Conservation (phyloP, 2,329 filamentous ascomycete genomes). For the Pseudogymnoascus sp. region DNA sequence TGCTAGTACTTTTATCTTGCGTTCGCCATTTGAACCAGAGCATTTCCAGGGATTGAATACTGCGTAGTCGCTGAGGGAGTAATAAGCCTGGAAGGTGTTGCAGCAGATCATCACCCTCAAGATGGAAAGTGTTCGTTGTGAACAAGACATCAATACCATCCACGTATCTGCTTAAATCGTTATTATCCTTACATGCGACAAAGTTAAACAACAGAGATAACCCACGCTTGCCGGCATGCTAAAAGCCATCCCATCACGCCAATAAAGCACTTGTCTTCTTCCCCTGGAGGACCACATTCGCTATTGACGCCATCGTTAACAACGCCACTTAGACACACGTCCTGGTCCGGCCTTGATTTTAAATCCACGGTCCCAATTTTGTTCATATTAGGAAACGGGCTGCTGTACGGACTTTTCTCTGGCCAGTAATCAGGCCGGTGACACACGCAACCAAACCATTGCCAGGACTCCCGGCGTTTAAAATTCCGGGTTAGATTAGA, state of each 20-base stretch:
- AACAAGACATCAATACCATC: constrained; percentile 2
- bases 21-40: not conserved
- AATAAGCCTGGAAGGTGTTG: not conserved
- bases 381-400: too few relatives aligned
- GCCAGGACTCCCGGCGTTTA: not conserved
- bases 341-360: not conserved
- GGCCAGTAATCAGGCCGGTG: not conserved
- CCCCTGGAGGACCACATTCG: not conserved
- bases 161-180: not conserved
- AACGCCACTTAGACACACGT: not conserved
- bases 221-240: not conserved
- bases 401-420: too few relatives aligned
- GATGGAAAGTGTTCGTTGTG: not conserved
- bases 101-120: not conserved
- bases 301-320: not conserved
- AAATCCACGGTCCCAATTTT: too few relatives aligned
- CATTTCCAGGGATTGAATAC: not conserved
- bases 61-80: not conserved
- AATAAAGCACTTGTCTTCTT: not conserved
- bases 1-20: not conserved
- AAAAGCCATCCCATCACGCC: not conserved
- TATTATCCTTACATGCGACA: not conserved
- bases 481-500: not conserved
- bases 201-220: not conserved
- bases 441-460: not conserved